phyloP scores from a whole-genome alignment of 768 basidiomycete species.

The Leucocoprinus leucothites region DNA sequence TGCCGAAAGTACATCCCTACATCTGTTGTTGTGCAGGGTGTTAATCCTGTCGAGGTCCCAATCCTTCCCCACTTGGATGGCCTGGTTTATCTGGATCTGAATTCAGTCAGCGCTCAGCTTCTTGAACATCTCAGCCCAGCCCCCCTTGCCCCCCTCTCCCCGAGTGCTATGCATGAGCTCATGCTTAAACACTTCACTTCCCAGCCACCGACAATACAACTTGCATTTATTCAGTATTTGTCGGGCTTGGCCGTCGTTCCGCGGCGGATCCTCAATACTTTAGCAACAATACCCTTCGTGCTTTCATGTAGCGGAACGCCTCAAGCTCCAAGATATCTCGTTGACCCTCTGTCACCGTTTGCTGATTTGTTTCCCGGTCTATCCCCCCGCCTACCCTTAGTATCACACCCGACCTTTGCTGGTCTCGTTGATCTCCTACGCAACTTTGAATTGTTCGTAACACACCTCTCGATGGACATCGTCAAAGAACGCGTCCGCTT shows the following conservation, averaged over 20 bases:
- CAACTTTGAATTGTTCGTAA: conserved; percentile 24
- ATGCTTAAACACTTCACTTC: conserved; percentile 2
- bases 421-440: conserved; percentile 19
- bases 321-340: conserved; percentile 20
- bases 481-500: conserved; percentile 32
- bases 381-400: conserved; percentile 13
- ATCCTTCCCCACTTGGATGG: neutral
- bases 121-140: conserved; percentile 17
- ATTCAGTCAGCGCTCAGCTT: conserved; percentile 1
- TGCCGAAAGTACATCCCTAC: neutral
- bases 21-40: neutral
- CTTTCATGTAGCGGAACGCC: conserved; percentile 16
- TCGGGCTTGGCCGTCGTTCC: conserved; percentile 21
- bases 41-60: neutral
- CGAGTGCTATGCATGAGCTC: conserved; percentile 1
- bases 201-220: conserved; percentile 7
- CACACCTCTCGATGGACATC: conserved; percentile 24
- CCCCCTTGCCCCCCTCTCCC: conserved; percentile 15
- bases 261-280: conserved; percentile 18
- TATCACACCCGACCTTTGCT: conserved; percentile 13
- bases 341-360: conserved; percentile 31
- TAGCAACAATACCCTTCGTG: conserved; percentile 28
- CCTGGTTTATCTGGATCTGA: conserved; percentile 1
- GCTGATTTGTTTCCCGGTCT: conserved; percentile 21
- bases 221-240: conserved; percentile 14